Evolutionary conservation across 441 rosid genomes (phyloP).

Genomic region (Gossypium laxum): DNA sequence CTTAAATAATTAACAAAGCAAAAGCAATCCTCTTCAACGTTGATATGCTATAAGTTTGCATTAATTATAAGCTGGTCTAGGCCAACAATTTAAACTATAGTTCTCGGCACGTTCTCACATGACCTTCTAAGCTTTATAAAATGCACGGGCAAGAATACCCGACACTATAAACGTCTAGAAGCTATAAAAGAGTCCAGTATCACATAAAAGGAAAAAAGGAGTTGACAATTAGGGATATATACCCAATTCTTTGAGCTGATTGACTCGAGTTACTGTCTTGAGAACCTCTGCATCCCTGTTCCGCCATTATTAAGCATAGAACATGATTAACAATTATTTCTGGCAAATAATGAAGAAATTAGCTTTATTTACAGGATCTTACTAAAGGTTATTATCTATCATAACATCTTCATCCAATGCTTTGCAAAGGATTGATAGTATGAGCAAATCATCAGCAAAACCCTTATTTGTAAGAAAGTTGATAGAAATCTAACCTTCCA

Average conservation of each 20-base stretch:
- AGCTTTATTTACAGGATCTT: background rate
- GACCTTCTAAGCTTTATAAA: background rate
- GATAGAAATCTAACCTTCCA: constrained; percentile 41
- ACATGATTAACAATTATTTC: background rate
- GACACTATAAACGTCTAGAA: background rate
- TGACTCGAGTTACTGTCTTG: constrained; percentile 54
- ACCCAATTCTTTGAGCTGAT: constrained; percentile 78
- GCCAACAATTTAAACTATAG: background rate
- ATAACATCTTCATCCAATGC: background rate
- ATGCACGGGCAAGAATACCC: background rate
- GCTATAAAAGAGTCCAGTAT: background rate
- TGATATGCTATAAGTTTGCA: background rate
- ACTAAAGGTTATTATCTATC: background rate
- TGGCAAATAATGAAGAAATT: background rate
- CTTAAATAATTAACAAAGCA: background rate
- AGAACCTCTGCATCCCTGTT: constrained; percentile 66
- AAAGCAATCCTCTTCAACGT: background rate
- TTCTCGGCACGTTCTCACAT: background rate
- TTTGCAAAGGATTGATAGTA: background rate
- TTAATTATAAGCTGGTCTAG: background rate
- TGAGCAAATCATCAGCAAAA: background rate
- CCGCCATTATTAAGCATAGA: background rate
- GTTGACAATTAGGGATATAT: background rate
- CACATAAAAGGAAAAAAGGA: background rate
- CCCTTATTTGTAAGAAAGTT: background rate